Evolutionary conservation across 331 rosid species (phyloP), one percentile per base, ranked within the genome.

Genomic region (Quercus lobata): DNA sequence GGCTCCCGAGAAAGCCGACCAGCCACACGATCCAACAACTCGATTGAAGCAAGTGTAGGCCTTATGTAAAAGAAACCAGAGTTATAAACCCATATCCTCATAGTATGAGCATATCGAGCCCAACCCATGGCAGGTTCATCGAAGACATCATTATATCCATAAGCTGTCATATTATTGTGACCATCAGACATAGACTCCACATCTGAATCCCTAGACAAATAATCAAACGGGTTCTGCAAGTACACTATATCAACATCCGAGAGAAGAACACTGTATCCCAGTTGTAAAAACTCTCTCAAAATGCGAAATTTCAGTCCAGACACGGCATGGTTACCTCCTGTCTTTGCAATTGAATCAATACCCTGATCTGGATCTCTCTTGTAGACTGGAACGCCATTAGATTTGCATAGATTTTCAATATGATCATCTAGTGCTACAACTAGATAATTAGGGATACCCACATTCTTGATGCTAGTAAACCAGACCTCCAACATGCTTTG

Each of bases 141-240:
- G 71, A 86, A 93, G 57, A 91, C 98, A 83, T 93, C 94, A 27
- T 93, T 89, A 72, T 25, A 93, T 30, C 98, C 98, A 74, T 93
- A 93, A 27, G 97, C 98, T 15, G 98, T 93, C 81, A 69, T 60
- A 66, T 93, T 93, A 83, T 80, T 82, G 83, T 93, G 98, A 83
- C 98, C 98, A 89, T 91, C 98, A 68, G 88, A 83, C 97, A 93
- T 93, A n/a, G 97, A 91, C 85, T 93, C 98, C 69, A 93, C 91
- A 84, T 93, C 98, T 9, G 97, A 93, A 85, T 93, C 98, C 44
- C 98, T 85, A 78, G 86, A 84, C 15, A 93, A 87, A 90, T 86
- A 83, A 80, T 93, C 91, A 79, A 93, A 93, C 6, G 98, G 98
- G 79, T 91, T 93, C 91, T 90, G 98, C 89, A 93, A 54, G 86